These are phyloP conservation scores for Pichia sp. DNA, from an alignment of 1,139 yeast genomes.

Conservation along the genomic window DNA sequence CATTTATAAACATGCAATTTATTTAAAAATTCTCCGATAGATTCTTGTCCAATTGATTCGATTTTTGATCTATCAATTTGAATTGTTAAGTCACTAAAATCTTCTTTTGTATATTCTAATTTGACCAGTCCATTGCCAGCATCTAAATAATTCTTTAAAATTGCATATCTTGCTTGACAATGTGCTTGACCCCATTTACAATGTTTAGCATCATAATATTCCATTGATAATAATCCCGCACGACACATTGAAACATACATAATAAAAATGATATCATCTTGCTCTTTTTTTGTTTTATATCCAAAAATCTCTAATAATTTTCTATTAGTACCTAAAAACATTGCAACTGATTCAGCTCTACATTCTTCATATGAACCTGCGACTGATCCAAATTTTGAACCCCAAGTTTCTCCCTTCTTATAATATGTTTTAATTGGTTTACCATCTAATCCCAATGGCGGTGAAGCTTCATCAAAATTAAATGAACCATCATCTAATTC, in stretches of 20 bases:
- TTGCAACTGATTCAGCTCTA: constrained; percentile 86
- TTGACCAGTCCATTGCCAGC: constrained; percentile 59
- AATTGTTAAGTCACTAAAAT: constrained; percentile 53
- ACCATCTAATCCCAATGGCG: constrained; percentile 52
- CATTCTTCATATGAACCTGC: constrained; percentile 91
- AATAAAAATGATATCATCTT: constrained; percentile 56
- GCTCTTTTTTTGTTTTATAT: constrained; percentile 48
- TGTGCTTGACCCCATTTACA: constrained; percentile 94
- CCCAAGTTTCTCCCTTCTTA: constrained; percentile 83
- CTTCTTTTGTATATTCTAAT: constrained; percentile 42
- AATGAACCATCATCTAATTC: constrained; percentile 58
- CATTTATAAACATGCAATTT: constrained; percentile 75
- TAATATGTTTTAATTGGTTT: constrained; percentile 62
- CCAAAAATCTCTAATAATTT: constrained; percentile 70
- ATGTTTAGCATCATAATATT: constrained; percentile 78
- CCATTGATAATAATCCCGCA: constrained; percentile 77
- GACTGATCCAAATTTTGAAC: constrained; percentile 70
- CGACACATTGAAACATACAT: constrained; percentile 80
- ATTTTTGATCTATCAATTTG: constrained; percentile 57
- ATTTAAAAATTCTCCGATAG: constrained; percentile 64
- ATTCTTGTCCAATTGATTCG: constrained; percentile 60
- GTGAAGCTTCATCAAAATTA: constrained; percentile 61
- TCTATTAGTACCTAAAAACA: constrained; percentile 66
- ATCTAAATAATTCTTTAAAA: constrained; percentile 65
- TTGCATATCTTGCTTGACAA: constrained; percentile 87